Percentiles rank a stretch among this genome's conserved stretches.
These are phyloP conservation scores for Ilex paraguariensis DNA, from an alignment of 305 asterid species.

Conservation along the genomic window DNA sequence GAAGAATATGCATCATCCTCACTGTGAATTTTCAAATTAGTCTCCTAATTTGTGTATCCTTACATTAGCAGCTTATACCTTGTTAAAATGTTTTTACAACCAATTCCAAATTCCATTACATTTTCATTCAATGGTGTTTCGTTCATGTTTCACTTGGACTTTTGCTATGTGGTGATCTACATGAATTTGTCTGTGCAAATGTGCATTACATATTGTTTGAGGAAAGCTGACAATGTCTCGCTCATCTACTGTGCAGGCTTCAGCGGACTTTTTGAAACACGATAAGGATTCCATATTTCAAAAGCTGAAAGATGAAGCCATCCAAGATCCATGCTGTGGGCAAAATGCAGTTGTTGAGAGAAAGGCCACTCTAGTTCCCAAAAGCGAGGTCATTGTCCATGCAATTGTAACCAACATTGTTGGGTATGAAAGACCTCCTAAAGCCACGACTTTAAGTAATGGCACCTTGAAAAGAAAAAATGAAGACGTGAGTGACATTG, in stretches of 20 bases:
- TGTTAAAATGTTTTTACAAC: too few relatives aligned
- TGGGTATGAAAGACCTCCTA: conserved; percentile 31
- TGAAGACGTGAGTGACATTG: conserved; percentile 32
- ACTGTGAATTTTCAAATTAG: too few relatives aligned
- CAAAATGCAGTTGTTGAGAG: conserved; percentile 65
- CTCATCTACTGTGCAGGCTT: conserved; percentile 30
- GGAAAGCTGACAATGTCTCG: neutral
- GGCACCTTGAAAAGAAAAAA: conserved; percentile 40
- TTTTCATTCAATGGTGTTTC: too few relatives aligned
- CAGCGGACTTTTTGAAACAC: conserved; percentile 31
- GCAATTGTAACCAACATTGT: conserved; percentile 65
- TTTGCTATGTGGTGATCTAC: neutral
- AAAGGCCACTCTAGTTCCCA: conserved; percentile 43
- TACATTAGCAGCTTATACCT: too few relatives aligned
- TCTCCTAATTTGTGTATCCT: too few relatives aligned
- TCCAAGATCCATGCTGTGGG: conserved; percentile 55
- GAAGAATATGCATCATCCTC: too few relatives aligned
- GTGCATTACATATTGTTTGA: too few relatives aligned
- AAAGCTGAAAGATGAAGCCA: conserved; percentile 48
- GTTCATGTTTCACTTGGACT: too few relatives aligned
- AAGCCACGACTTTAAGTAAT: conserved; percentile 21
- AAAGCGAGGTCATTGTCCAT: conserved; percentile 50
- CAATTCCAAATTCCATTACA: too few relatives aligned
- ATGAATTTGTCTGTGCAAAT: neutral
- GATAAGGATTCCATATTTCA: conserved; percentile 49